Percentiles rank a stretch among this genome's conserved stretches.
Conservation (phyloP, 768 basidiomycete species). For the Suillus subluteus region DNA sequence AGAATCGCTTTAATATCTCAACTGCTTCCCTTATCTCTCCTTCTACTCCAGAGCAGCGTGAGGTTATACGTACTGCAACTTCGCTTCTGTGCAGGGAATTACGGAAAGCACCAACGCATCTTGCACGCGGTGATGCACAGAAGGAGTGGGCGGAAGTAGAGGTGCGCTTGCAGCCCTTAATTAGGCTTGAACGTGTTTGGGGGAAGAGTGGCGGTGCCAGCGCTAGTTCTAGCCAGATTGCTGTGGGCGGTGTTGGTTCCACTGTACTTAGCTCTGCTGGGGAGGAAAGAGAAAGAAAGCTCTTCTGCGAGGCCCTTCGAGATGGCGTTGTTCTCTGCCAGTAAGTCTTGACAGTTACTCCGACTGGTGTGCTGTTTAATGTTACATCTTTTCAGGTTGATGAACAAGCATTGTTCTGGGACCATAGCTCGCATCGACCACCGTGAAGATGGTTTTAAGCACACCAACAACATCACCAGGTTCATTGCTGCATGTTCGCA, state of each 20-base stretch:
- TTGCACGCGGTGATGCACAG: conserved; percentile 52
- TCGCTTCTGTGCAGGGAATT: conserved; percentile 70
- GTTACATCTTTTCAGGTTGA: conserved; percentile 50
- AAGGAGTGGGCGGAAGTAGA: conserved; percentile 81
- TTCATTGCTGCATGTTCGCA: conserved; percentile 78
- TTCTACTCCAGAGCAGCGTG: conserved; percentile 63
- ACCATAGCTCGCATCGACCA: conserved; percentile 64
- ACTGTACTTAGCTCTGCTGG: conserved; percentile 51
- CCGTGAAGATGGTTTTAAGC: conserved; percentile 66
- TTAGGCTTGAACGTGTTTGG: conserved; percentile 78
- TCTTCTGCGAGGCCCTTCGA: conserved; percentile 74
- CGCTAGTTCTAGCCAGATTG: conserved; percentile 47
- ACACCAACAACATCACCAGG: conserved; percentile 73
- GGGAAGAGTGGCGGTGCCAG: conserved; percentile 58
- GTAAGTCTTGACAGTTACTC: conserved; percentile 52
- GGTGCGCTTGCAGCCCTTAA: conserved; percentile 58
- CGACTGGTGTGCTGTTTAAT: conserved; percentile 10
- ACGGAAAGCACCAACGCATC: conserved; percentile 59
- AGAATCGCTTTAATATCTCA: conserved; percentile 64
- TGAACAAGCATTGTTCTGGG: conserved; percentile 75
- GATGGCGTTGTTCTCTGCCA: conserved; percentile 91
- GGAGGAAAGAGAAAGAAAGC: conserved; percentile 74
- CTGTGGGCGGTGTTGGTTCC: conserved; percentile 31
- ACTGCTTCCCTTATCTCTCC: conserved; percentile 53
- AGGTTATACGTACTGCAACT: conserved; percentile 67